These are phyloP conservation scores for Calocybe indica DNA, from an alignment of 768 basidiomycete species.

Conservation along the genomic window DNA sequence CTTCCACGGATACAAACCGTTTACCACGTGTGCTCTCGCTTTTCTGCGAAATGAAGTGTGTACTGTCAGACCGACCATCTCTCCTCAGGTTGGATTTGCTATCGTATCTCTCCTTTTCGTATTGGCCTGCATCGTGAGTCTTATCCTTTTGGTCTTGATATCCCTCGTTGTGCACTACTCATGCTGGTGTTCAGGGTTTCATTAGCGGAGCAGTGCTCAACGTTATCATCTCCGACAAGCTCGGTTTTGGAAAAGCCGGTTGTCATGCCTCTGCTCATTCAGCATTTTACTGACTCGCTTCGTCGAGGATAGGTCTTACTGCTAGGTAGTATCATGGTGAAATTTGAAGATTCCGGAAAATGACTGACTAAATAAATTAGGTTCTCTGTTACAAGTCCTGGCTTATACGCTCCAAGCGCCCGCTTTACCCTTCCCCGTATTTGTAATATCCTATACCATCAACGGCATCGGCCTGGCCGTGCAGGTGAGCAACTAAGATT, in stretches of 20 bases:
- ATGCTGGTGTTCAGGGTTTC: constrained; percentile 26
- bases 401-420: constrained; percentile 49
- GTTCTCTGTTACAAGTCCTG: constrained; percentile 44
- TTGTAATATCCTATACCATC: constrained; percentile 41
- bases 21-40: constrained; percentile 14
- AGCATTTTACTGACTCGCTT: constrained; percentile 1
- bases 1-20: constrained; percentile 19
- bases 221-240: constrained; percentile 27
- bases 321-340: constrained; percentile 8
- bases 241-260: constrained; percentile 39
- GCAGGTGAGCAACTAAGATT: constrained; percentile 26
- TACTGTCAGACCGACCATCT: background rate
- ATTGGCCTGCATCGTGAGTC: constrained; percentile 20
- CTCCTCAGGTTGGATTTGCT: constrained; percentile 34
- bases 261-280: constrained; percentile 1
- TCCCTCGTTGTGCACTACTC: background rate
- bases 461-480: constrained; percentile 39
- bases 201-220: constrained; percentile 32
- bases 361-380: constrained; percentile 19
- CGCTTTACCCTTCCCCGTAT: constrained; percentile 59
- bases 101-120: constrained; percentile 49
- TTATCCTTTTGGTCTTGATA: background rate
- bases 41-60: background rate
- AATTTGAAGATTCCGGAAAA: background rate
- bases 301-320: constrained; percentile 12